A percentile compares a stretch with the other conserved stretches of the same genome.
Evolutionary conservation across 176 grass and related monocot genomes (phyloP).

Genomic region (Cocos nucifera): DNA sequence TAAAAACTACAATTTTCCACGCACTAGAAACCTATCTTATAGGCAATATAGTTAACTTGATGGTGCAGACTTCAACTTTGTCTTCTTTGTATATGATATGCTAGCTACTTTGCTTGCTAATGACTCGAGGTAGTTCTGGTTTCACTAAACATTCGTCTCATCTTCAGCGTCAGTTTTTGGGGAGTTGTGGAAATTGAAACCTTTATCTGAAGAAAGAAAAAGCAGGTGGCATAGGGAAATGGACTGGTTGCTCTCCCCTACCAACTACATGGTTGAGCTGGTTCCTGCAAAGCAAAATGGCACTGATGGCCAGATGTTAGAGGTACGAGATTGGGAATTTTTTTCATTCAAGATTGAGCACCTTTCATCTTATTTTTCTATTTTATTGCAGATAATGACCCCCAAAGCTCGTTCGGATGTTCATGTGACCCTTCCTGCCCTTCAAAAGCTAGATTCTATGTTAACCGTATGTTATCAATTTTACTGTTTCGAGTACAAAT

Average conservation of each 20-base stretch:
- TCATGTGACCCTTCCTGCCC: slow-evolving; percentile 84
- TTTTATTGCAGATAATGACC: slow-evolving; percentile 73
- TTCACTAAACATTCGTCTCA: no score
- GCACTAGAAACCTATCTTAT: no score
- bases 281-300: slow-evolving; percentile 89
- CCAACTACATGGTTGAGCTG: slow-evolving; percentile 89
- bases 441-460: slow-evolving; percentile 95
- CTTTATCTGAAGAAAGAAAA: slow-evolving; percentile 71
- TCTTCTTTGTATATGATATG: no score
- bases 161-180: slow-evolving; percentile 76
- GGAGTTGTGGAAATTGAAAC: slow-evolving; percentile 95
- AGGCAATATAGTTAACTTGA: no score
- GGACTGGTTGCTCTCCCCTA: slow-evolving; percentile 92
- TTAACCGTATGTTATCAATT: slow-evolving; percentile 53
- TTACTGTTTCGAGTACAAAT: no score
- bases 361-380: neutral
- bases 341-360: neutral
- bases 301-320: slow-evolving; percentile 59
- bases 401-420: slow-evolving; percentile 93
- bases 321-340: slow-evolving; percentile 32
- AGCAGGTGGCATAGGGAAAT: slow-evolving; percentile 86
- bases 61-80: no score
- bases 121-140: no score
- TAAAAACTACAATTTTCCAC: no score
- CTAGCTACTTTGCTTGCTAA: no score